Base-by-base conservation (phyloP, 257 asterid genomes). In the Fraxinus excelsior region DNA sequence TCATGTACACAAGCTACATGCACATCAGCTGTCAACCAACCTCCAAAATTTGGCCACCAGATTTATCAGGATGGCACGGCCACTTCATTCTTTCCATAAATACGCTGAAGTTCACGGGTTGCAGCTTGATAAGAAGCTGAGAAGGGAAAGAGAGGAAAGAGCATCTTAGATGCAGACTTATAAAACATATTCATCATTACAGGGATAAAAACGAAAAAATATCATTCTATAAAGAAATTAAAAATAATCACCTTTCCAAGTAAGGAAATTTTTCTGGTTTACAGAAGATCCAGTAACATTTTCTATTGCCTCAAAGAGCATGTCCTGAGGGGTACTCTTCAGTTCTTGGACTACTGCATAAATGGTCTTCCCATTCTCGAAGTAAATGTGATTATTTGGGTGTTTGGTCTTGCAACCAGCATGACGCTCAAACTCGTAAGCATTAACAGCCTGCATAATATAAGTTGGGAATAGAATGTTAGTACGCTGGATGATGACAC, bases 371-470 rank as follows among this genome's bases (percentile, higher is more conserved):
- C 96, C 96, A 60, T 87, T 92, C 81, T 89, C 92, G 71, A 95
- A 88, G 86, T 82, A 91, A 79, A 94, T 94, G 73, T 87, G 94
- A 83, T 82, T 88, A 78, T 92, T 94, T 29, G 97, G 96, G 84
- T 92, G 97, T 60, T 90, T 87, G 77, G 95, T 94, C 78, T 90
- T 91, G 87, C 96, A 89, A 26, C 90, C 90, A 76, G 96, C 94
- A 74, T 92, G 99, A 7, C 85, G 84, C 86, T 94, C 97, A 72
- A 94, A 92, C 51, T 92, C 97, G 74, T 82, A 90, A 62, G 95
- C 96, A 80, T 83, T 94, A 19, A 87, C 69, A 69, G 73, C 76
- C 98, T 94, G 90, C 64, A 70, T 7, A 73, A 10, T 75, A 82
- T 40, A 81, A 69, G 75, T 79, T 32, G 42, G 74, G 74, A 66